These are phyloP conservation scores for Triticum urartu DNA, from an alignment of 176 grass and related monocot genomes.

Conservation along the genomic window DNA sequence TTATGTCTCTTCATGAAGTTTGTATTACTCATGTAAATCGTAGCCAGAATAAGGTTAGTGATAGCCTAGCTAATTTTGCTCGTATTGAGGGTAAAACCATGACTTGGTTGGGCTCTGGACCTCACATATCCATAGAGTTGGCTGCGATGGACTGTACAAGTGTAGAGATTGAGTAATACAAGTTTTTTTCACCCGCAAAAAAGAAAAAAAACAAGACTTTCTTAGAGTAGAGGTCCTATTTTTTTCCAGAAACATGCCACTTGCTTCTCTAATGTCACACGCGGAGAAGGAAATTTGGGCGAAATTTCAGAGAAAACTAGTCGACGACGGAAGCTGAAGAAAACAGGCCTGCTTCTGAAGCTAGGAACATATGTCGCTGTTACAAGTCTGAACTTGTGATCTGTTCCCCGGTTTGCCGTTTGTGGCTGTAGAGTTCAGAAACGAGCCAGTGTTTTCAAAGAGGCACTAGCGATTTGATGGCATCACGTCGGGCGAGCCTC, in stretches of 20 bases:
- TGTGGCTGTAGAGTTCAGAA: background rate
- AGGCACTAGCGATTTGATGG: background rate
- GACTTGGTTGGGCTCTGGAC: no score
- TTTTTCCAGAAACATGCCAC: background rate
- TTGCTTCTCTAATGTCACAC: background rate
- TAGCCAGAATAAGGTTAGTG: no score
- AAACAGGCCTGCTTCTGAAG: background rate
- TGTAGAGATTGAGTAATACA: no score
- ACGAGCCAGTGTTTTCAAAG: background rate
- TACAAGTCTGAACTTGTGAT: background rate
- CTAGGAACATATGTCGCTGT: background rate
- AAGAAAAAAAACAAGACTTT: no score
- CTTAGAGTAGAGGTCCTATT: background rate
- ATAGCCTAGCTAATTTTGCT: no score
- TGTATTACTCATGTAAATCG: no score
- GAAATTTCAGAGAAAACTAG: background rate
- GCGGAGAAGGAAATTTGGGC: background rate
- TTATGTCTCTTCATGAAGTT: no score
- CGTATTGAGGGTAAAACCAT: no score
- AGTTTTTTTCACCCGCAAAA: no score
- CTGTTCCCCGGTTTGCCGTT: background rate
- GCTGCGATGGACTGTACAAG: no score
- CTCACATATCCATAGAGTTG: no score
- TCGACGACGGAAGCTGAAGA: background rate
- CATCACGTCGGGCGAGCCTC: background rate